Evolutionary conservation across 1,139 yeast species (phyloP).

Genomic region (Taiozyma sp.): DNA sequence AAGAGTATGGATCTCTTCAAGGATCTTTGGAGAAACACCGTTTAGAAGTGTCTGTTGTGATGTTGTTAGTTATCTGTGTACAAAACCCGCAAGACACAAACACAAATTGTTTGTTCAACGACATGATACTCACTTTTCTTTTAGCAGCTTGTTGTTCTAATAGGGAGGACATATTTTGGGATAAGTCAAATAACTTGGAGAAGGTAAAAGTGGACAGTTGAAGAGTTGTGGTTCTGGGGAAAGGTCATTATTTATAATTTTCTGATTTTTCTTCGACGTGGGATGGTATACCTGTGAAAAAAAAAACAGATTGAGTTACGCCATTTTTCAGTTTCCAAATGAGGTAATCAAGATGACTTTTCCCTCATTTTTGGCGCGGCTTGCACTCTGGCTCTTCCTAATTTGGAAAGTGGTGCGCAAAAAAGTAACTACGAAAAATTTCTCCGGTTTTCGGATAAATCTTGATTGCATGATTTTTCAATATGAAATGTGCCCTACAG

Average conservation of each 20-base stretch:
- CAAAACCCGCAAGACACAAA: neutral
- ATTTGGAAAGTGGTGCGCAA: neutral
- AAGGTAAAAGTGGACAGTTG: neutral
- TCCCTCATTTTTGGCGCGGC: neutral
- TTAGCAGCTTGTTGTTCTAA: neutral
- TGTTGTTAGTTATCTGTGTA: neutral
- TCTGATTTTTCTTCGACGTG: neutral
- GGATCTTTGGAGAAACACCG: conserved; percentile 57
- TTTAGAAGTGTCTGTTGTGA: conserved; percentile 56
- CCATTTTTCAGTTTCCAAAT: neutral
- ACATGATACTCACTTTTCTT: neutral
- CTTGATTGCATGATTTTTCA: neutral
- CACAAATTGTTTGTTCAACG: neutral
- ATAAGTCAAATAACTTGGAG: neutral
- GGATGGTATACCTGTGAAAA: neutral
- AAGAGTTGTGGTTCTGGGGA: neutral
- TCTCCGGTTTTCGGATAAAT: neutral
- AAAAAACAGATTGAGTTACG: neutral
- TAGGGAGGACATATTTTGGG: neutral
- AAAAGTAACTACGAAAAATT: neutral
- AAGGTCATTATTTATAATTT: neutral
- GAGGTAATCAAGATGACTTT: neutral
- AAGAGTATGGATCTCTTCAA: conserved; percentile 52
- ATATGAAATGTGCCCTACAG: neutral
- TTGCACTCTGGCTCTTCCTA: neutral